phyloP scores from a whole-genome alignment of 768 basidiomycete species.

The Boletus rubroflammeus region DNA sequence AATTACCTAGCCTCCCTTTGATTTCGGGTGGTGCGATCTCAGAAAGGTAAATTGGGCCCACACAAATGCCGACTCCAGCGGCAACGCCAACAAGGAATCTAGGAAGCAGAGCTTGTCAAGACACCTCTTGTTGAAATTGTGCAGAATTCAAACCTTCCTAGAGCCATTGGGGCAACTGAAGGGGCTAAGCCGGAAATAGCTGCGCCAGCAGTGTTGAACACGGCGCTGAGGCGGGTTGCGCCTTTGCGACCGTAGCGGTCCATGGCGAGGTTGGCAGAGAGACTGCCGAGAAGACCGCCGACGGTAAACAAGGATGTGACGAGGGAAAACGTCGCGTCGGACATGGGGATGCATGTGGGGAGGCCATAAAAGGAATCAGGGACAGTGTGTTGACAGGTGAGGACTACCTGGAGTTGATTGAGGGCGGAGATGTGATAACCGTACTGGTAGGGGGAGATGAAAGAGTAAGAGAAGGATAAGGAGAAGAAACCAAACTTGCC shows the following conservation, averaged over 20 bases:
- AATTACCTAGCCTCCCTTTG: conserved; percentile 70
- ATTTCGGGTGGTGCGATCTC: conserved; percentile 80
- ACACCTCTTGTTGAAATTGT: neutral
- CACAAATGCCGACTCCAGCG: conserved; percentile 69
- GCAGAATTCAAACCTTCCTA: conserved; percentile 57
- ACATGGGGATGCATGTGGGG: conserved; percentile 79
- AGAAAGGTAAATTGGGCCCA: conserved; percentile 81
- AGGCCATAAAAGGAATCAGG: conserved; percentile 36
- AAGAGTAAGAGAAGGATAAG: neutral
- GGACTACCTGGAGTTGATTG: conserved; percentile 79
- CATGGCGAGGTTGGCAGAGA: conserved; percentile 63
- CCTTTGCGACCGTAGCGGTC: conserved; percentile 69
- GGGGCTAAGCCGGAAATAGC: conserved; percentile 62
- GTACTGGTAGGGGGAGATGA: conserved; percentile 43
- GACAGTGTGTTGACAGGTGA: conserved; percentile 57
- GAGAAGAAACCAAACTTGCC: conserved; percentile 27
- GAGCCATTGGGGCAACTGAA: conserved; percentile 49
- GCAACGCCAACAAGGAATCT: conserved; percentile 69
- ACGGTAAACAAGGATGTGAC: conserved; percentile 85
- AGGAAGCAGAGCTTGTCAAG: neutral
- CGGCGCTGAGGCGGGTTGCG: conserved; percentile 57
- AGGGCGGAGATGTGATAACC: conserved; percentile 93
- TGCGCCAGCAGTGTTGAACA: conserved; percentile 55
- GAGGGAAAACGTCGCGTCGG: conserved; percentile 69
- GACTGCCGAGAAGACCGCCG: conserved; percentile 80